Base-by-base conservation (phyloP, 768 basidiomycete genomes). In the Postia placenta region DNA sequence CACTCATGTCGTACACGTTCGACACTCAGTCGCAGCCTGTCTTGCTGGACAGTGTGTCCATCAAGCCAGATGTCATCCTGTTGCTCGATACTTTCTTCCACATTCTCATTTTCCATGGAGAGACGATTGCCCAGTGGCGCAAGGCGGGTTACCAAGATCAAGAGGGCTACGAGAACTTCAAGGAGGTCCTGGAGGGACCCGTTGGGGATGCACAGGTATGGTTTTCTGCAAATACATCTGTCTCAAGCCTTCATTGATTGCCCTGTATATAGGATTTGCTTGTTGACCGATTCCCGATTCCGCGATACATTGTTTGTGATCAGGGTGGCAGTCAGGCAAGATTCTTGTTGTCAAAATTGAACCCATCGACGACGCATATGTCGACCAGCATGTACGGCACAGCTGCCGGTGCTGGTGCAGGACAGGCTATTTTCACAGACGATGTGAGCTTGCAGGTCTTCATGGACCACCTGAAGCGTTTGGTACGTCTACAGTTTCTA, bases 21-120 rank as follows among this genome's bases (percentile, higher is more conserved):
- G 96, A 99, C 63, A 79, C 83, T 2, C 78, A 83, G 9, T 85
- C 96, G 12, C 90, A 93, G 58, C 96, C 96, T 15, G 95, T 98
- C 26, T 75, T 99, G 17, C 83, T 99, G 26, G 96, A 99, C 72
- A 94, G 91, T 45, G 85, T 99, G 39, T 98, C 95, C 42, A 97
- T 98, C 71, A 93, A 95, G 67, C 88, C 89, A 38, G 96, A 98
- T 60, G 92, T 94, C 53, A 85, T 99, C 61, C 83, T 99, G 25
- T 80, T 99, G 9, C 85, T 99, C 47, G 96, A 99, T 62, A 98
- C 95, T 2, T 99, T 95, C 80, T 98, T 99, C 92, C 95, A 99
- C 64, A 96, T 98, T 57, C 85, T 98, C 60, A 98, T 99, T 67
- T 98, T 96, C 86, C 96, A 99, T 64, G 96, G 96, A 19, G 92